These are phyloP conservation scores for Volvox africanus DNA, from an alignment of 139 green algal genomes.

Conservation along the genomic window DNA sequence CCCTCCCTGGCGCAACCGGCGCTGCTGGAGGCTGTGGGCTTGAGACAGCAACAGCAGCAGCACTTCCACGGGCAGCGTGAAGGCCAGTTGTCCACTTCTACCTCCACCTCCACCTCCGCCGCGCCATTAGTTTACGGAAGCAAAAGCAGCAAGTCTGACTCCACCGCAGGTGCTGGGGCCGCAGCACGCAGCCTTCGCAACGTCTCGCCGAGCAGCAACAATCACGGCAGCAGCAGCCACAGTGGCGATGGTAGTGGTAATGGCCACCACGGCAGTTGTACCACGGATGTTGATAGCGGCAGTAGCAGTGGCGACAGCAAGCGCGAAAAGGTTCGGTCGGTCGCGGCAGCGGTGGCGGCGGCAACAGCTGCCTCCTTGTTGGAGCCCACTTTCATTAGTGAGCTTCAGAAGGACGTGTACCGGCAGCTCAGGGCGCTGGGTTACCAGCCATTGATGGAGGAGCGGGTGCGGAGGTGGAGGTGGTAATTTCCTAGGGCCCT, in stretches of 20 bases:
- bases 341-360: neutral
- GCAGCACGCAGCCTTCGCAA: too few species aligned
- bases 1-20: neutral
- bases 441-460: neutral
- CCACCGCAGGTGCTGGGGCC: too few species aligned
- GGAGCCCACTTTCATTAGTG: neutral
- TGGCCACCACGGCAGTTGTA: neutral
- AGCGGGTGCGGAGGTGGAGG: neutral
- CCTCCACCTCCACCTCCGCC: too few species aligned
- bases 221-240: neutral
- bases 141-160: too few species aligned
- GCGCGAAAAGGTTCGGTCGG: neutral
- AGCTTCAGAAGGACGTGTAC: constrained; percentile 31
- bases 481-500: too few species aligned
- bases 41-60: neutral
- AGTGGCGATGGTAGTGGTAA: neutral
- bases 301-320: too few species aligned
- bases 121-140: too few species aligned
- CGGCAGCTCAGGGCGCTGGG: neutral
- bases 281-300: neutral
- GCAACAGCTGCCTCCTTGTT: neutral
- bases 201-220: too few species aligned
- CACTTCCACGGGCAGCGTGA: neutral
- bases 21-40: neutral
- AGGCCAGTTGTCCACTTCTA: neutral